These are phyloP conservation scores for Mycena venus DNA, from an alignment of 768 basidiomycete species.

Conservation along the genomic window DNA sequence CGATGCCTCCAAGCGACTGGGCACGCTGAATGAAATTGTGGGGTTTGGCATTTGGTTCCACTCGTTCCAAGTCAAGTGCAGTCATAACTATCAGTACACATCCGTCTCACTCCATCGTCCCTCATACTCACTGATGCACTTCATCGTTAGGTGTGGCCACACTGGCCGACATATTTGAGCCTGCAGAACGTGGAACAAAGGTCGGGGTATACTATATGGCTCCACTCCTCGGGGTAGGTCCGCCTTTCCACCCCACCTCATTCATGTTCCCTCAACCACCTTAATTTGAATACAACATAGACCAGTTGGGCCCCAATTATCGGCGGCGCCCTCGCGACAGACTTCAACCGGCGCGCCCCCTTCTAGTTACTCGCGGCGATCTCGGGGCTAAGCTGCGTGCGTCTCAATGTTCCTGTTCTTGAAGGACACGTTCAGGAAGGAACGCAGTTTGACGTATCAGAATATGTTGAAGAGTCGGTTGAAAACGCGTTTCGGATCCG, in stretches of 20 bases:
- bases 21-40: slow-evolving; percentile 47
- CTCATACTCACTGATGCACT: neutral
- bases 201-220: slow-evolving; percentile 88
- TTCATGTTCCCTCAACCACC: neutral
- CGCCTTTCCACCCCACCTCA: neutral
- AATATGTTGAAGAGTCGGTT: slow-evolving; percentile 66
- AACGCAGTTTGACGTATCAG: slow-evolving; percentile 87
- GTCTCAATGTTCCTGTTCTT: slow-evolving; percentile 77
- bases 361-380: slow-evolving; percentile 87
- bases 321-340: slow-evolving; percentile 76
- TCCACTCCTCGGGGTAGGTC: slow-evolving; percentile 76
- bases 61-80: slow-evolving; percentile 65
- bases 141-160: slow-evolving; percentile 70
- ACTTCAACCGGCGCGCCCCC: slow-evolving; percentile 81
- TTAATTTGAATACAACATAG: too few relatives aligned
- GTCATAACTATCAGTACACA: slow-evolving; percentile 69
- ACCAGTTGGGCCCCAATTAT: slow-evolving; percentile 75
- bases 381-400: slow-evolving; percentile 65
- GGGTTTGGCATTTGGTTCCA: slow-evolving; percentile 16
- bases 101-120: too few relatives aligned
- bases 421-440: slow-evolving; percentile 85
- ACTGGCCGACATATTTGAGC: slow-evolving; percentile 83
- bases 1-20: slow-evolving; percentile 76
- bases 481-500: slow-evolving; percentile 31
- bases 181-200: slow-evolving; percentile 79